These are phyloP conservation scores for Haplosporangium gracile DNA, from an alignment of 192 early-diverging fungal species.

Conservation along the genomic window DNA sequence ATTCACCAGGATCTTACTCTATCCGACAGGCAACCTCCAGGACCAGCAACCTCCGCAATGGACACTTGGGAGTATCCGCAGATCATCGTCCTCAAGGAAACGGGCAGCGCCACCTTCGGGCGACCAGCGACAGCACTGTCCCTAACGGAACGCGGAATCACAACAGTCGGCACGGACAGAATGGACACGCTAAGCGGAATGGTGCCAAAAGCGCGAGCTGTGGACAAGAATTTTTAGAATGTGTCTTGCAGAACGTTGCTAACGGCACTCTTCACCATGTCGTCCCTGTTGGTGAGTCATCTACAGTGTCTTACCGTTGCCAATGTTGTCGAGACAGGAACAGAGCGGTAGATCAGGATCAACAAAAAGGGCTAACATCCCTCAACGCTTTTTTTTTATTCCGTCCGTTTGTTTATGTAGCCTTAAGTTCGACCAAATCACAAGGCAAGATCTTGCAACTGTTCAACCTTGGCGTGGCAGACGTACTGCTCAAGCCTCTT, in stretches of 20 bases:
- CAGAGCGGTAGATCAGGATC: neutral
- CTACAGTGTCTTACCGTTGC: neutral
- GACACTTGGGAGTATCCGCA: neutral
- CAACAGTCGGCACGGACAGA: constrained; percentile 14
- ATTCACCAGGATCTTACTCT: constrained; percentile 21
- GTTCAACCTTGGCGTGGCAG: constrained; percentile 66
- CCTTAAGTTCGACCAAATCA: constrained; percentile 40
- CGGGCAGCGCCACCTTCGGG: constrained; percentile 29
- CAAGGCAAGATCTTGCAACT: constrained; percentile 61
- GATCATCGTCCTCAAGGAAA: constrained; percentile 11
- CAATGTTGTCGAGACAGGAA: neutral
- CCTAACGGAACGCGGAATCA: constrained; percentile 12
- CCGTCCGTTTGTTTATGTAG: constrained; percentile 8
- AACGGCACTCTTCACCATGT: constrained; percentile 48
- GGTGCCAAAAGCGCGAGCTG: constrained; percentile 13
- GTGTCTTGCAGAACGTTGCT: constrained; percentile 34
- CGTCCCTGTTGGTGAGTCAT: constrained; percentile 51
- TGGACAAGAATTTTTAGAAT: constrained; percentile 50
- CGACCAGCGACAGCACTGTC: constrained; percentile 25
- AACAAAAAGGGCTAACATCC: neutral
- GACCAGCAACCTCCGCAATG: neutral
- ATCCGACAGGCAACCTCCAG: constrained; percentile 1
- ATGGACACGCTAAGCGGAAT: constrained; percentile 1
- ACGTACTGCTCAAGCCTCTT: constrained; percentile 69
- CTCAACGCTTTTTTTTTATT: neutral